Conservation (phyloP, 495 filamentous ascomycete species). For the Beverwykella pulmonaria region DNA sequence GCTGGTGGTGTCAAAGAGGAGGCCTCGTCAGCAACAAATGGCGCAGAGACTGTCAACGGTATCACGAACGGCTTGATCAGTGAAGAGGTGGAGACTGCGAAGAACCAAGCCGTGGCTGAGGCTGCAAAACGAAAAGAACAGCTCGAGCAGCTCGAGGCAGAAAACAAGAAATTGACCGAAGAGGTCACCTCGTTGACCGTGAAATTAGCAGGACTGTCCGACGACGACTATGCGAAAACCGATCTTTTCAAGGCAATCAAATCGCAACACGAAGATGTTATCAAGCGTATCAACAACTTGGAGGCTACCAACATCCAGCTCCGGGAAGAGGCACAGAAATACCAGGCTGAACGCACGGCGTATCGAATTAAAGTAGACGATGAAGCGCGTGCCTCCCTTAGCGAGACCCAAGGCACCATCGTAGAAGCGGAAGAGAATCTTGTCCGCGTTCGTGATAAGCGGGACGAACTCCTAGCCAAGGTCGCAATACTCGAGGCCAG, state of each 20-base stretch:
- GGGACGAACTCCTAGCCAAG: constrained; percentile 85
- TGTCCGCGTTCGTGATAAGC: constrained; percentile 73
- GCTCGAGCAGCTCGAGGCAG: constrained; percentile 71
- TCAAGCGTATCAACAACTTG: constrained; percentile 86
- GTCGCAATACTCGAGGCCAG: constrained; percentile 74
- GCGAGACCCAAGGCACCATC: constrained; percentile 78
- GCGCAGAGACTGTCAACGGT: constrained; percentile 58
- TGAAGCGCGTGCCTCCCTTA: constrained; percentile 68
- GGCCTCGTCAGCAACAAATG: constrained; percentile 48
- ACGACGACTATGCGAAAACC: constrained; percentile 91
- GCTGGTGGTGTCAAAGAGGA: constrained; percentile 51
- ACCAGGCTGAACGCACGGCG: constrained; percentile 79
- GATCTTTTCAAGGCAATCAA: constrained; percentile 91
- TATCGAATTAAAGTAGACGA: constrained; percentile 78
- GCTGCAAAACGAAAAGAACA: constrained; percentile 85
- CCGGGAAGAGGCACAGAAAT: constrained; percentile 79
- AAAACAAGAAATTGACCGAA: constrained; percentile 77
- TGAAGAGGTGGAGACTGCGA: constrained; percentile 66
- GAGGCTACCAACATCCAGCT: constrained; percentile 86
- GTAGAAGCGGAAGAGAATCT: constrained; percentile 81
- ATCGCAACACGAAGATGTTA: constrained; percentile 86
- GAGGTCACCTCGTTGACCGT: constrained; percentile 72
- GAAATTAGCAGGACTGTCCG: constrained; percentile 70
- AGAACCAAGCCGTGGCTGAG: constrained; percentile 71
- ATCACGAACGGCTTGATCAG: constrained; percentile 51